phyloP scores from a whole-genome alignment of 2,329 filamentous ascomycete species.

The Talaromyces funiculosus region DNA sequence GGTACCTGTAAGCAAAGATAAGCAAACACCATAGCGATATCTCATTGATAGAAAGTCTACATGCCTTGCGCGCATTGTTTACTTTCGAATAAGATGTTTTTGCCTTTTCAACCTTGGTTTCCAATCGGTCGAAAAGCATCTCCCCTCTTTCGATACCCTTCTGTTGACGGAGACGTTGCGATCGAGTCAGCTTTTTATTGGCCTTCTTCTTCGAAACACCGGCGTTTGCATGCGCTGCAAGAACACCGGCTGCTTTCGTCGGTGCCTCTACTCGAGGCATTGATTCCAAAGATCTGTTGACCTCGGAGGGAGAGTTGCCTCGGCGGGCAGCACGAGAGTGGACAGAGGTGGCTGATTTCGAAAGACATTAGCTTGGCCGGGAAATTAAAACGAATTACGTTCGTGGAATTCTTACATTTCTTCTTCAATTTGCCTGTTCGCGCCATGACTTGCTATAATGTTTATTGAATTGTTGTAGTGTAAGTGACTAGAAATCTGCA shows the following conservation, averaged over 20 bases:
- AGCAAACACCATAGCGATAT: background rate
- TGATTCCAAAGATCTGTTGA: slow-evolving; percentile 46
- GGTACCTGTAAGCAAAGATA: slow-evolving; percentile 23
- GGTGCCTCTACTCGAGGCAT: slow-evolving; percentile 38
- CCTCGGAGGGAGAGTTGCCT: slow-evolving; percentile 50
- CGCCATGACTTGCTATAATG: slow-evolving; percentile 28
- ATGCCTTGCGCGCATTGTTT: slow-evolving; percentile 40
- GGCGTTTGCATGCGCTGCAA: slow-evolving; percentile 44
- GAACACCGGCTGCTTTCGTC: slow-evolving; percentile 41
- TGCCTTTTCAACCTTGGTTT: slow-evolving; percentile 50
- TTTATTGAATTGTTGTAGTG: background rate
- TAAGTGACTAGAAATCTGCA: background rate
- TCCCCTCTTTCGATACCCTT: slow-evolving; percentile 53
- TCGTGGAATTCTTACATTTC: slow-evolving; percentile 23
- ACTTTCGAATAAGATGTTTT: slow-evolving; percentile 41
- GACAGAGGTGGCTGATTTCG: slow-evolving; percentile 42
- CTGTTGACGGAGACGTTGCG: slow-evolving; percentile 50
- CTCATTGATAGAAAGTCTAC: background rate
- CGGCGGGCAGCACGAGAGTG: slow-evolving; percentile 57
- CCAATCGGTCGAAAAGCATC: slow-evolving; percentile 48
- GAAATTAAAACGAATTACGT: background rate
- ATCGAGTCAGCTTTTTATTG: slow-evolving; percentile 46
- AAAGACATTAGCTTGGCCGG: background rate
- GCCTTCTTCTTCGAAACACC: slow-evolving; percentile 51
- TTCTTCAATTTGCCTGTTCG: slow-evolving; percentile 30